Percentiles rank a stretch among this genome's conserved stretches.
Evolutionary conservation across 2,329 filamentous ascomycete genomes (phyloP).

Genomic region (Pseudogymnoascus sp.): DNA sequence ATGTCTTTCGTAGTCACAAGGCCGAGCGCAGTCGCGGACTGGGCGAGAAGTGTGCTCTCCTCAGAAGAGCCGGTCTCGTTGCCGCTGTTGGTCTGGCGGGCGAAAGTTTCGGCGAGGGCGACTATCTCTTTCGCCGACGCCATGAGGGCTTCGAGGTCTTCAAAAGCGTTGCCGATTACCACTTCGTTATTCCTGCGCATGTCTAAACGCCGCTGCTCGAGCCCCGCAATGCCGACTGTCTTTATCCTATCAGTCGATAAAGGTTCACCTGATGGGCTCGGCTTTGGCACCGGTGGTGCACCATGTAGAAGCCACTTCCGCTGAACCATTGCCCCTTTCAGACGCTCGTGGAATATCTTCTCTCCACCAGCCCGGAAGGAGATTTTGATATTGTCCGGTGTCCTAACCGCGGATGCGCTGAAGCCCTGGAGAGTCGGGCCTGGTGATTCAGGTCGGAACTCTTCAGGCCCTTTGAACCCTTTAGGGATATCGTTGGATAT

Average conservation of each 20-base stretch:
- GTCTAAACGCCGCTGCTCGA: conserved; percentile 78
- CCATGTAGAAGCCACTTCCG: conserved; percentile 91
- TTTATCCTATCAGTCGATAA: conserved; percentile 37
- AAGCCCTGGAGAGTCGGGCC: conserved; percentile 53
- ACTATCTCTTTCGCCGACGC: conserved; percentile 95
- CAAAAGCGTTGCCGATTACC: conserved; percentile 88
- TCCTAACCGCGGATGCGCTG: conserved; percentile 41
- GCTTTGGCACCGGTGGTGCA: conserved; percentile 77
- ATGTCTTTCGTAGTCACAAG: conserved; percentile 94
- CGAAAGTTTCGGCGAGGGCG: conserved; percentile 82
- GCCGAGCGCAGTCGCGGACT: conserved; percentile 76
- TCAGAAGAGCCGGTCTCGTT: conserved; percentile 56
- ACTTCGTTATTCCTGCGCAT: conserved; percentile 87
- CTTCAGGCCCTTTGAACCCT: conserved; percentile 33
- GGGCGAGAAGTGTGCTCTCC: conserved; percentile 66
- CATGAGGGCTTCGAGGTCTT: conserved; percentile 94
- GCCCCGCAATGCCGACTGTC: conserved; percentile 80
- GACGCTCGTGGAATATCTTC: conserved; percentile 79
- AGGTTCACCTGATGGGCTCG: conserved; percentile 29
- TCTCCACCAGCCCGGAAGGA: conserved; percentile 87
- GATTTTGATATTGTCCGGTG: conserved; percentile 72
- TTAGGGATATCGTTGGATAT: conserved; percentile 44
- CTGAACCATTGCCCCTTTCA: conserved; percentile 83
- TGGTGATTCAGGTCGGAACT: conserved; percentile 63
- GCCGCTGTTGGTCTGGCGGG: conserved; percentile 54